phyloP scores from a whole-genome alignment of 2,329 filamentous ascomycete genomes.

The Emmonsia crescens region DNA sequence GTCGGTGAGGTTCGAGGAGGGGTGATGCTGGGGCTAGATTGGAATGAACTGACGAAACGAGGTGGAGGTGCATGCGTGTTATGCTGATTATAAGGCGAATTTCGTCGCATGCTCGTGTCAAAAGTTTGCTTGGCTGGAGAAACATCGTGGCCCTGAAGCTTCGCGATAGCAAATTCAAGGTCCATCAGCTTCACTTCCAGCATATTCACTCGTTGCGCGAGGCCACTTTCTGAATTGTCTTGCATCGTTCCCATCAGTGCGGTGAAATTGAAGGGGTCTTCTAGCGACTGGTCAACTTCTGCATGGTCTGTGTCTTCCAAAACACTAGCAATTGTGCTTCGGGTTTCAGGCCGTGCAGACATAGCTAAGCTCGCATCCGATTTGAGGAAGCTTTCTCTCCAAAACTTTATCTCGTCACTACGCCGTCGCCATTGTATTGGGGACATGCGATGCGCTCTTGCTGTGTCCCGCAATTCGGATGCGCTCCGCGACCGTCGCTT shows the following conservation, averaged over 20 bases:
- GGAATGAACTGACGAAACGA: conserved; percentile 8
- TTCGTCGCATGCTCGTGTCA: background rate
- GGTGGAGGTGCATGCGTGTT: background rate
- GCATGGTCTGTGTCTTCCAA: conserved; percentile 3
- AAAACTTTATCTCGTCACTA: conserved; percentile 31
- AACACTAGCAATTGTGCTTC: conserved; percentile 4
- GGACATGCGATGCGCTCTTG: conserved; percentile 27
- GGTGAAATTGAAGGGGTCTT: conserved; percentile 25
- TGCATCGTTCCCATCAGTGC: conserved; percentile 31
- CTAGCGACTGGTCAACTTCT: background rate
- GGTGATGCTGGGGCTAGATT: conserved; percentile 7
- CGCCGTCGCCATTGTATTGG: conserved; percentile 33
- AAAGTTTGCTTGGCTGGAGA: conserved; percentile 10
- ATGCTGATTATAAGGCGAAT: background rate
- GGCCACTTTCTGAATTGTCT: conserved; percentile 27
- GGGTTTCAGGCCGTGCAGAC: conserved; percentile 10
- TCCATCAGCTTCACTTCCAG: conserved; percentile 42
- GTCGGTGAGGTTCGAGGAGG: conserved; percentile 12
- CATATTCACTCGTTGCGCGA: conserved; percentile 39
- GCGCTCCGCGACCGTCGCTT: conserved; percentile 38
- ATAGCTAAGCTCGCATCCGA: conserved; percentile 13
- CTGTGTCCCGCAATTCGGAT: conserved; percentile 28
- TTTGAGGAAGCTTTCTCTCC: conserved; percentile 25
- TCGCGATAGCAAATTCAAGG: conserved; percentile 39
- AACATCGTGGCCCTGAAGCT: conserved; percentile 31